A percentile compares a stretch with the other conserved stretches of the same genome.
Conservation (phyloP, 2,329 filamentous ascomycete species). For the Diaporthe ampelina region DNA sequence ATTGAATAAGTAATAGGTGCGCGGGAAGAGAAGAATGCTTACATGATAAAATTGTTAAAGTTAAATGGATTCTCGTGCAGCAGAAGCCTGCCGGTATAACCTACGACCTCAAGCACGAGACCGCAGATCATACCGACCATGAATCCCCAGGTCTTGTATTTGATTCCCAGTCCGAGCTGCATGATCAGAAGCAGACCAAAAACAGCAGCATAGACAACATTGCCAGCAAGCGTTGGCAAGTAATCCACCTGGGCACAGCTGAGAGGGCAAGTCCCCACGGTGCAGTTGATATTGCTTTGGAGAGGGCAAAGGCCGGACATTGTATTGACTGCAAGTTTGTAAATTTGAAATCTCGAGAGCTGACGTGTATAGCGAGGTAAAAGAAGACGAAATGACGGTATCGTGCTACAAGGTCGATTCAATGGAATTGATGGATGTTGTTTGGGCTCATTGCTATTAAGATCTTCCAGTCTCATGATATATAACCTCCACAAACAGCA, state of each 20-base stretch:
- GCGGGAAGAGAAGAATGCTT: too few species aligned
- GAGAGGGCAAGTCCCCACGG: background rate
- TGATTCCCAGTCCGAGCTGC: background rate
- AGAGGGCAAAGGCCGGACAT: background rate
- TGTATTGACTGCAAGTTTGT: background rate
- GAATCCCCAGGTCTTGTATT: background rate
- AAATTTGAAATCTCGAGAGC: background rate
- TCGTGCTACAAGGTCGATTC: background rate
- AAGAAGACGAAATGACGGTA: background rate
- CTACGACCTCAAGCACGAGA: background rate
- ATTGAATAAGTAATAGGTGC: background rate
- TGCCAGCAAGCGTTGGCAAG: background rate
- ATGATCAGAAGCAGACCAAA: background rate
- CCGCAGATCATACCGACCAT: constrained; percentile 10
- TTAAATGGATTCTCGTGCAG: constrained; percentile 1
- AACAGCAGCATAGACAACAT: background rate
- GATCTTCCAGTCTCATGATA: background rate
- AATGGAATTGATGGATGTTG: background rate
- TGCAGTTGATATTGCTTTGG: constrained; percentile 1
- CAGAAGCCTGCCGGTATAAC: background rate
- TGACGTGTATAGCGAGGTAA: background rate
- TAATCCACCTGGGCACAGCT: background rate
- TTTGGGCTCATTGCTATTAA: background rate
- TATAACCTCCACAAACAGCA: background rate
- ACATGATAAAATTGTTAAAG: constrained; percentile 9